phyloP scores from a whole-genome alignment of 208 protist species.

The Naegleria gruberi region DNA sequence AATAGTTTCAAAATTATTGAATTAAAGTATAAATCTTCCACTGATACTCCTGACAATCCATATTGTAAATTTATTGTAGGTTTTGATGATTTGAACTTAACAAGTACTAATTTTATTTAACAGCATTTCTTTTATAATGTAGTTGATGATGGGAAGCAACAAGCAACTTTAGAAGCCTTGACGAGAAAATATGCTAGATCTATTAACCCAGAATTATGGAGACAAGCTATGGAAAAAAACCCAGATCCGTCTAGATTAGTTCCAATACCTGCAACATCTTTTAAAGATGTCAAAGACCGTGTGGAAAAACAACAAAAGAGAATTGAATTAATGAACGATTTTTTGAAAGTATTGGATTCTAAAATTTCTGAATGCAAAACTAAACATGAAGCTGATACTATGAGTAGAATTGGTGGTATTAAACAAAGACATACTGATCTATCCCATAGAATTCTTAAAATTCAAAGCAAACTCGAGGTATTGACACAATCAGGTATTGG shows the following conservation, averaged over 20 bases:
- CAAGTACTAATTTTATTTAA: neutral
- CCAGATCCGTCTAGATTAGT: neutral
- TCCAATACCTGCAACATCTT: neutral
- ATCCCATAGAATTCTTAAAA: neutral
- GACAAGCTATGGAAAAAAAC: neutral
- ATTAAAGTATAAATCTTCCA: neutral
- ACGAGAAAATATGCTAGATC: neutral
- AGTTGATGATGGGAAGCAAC: neutral
- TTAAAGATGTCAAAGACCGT: neutral
- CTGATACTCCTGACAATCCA: neutral
- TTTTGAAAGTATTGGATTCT: neutral
- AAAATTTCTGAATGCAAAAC: neutral
- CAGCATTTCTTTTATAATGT: neutral
- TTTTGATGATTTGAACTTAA: neutral
- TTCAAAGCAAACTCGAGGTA: neutral
- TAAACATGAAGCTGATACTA: neutral
- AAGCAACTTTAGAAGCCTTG: neutral
- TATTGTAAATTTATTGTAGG: neutral
- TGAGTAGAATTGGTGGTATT: neutral
- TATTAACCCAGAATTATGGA: neutral
- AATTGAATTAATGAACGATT: neutral
- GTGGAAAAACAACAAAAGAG: neutral
- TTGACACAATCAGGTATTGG: neutral
- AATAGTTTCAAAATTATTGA: neutral
- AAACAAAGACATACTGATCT: neutral